Evolutionary conservation across 768 basidiomycete species (phyloP).

Genomic region (Rhodotorula graminis): DNA sequence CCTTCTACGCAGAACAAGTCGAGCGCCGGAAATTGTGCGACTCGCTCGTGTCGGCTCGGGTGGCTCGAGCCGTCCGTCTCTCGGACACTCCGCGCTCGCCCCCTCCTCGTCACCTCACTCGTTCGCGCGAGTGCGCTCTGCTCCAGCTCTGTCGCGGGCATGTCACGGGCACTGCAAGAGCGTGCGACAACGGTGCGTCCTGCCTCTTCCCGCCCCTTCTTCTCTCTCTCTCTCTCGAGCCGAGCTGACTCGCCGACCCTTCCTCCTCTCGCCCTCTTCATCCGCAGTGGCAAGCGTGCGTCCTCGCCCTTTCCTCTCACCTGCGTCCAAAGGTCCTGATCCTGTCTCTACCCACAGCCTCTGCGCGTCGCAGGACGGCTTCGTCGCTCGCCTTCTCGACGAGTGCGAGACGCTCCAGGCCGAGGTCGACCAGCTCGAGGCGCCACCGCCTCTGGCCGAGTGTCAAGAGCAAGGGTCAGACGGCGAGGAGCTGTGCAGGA

Average conservation of each 20-base stretch:
- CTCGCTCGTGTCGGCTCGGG: no score
- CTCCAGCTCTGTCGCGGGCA: no score
- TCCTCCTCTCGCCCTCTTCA: neutral
- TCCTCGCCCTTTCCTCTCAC: neutral
- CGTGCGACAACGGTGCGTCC: neutral
- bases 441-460: neutral
- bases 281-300: neutral
- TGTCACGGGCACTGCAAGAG: neutral
- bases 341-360: neutral
- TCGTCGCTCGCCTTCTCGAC: neutral
- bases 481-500: neutral
- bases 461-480: fast-evolving
- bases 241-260: neutral
- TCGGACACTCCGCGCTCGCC: no score
- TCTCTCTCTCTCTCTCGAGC: no score
- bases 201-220: no score
- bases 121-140: no score
- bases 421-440: neutral
- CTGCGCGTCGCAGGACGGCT: neutral
- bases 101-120: neutral
- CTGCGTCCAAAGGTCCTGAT: neutral
- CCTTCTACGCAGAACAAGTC: no score
- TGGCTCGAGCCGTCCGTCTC: no score
- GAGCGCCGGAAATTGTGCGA: no score
- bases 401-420: neutral